Evolutionary conservation across 2,329 filamentous ascomycete genomes (phyloP).

Genomic region (Pestalotiopsis sp.): DNA sequence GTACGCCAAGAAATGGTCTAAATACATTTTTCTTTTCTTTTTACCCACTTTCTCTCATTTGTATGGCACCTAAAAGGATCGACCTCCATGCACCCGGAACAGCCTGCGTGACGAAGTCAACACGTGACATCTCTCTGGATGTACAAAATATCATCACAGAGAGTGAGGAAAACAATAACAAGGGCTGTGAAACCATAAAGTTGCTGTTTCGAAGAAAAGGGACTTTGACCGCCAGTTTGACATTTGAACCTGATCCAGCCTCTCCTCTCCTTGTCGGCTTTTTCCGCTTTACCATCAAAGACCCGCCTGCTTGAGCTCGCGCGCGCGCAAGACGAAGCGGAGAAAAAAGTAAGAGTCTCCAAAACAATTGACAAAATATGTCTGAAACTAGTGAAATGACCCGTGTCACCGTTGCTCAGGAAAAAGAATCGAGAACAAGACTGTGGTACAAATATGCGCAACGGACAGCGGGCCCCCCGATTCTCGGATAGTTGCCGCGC

Average conservation of each 20-base stretch:
- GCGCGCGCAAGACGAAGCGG: not conserved
- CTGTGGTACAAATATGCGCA: not conserved
- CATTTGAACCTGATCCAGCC: not conserved
- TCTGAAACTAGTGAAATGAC: not conserved
- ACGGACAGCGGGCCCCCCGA: not conserved
- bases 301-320: not conserved
- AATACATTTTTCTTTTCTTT: not conserved
- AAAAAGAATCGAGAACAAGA: not conserved
- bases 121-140: not conserved
- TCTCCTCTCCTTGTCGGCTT: not conserved
- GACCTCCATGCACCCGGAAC: not conserved
- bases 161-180: not conserved
- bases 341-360: not conserved
- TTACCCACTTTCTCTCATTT: not conserved
- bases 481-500: not conserved
- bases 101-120: not conserved
- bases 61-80: not conserved
- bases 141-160: not conserved
- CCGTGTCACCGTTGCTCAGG: not conserved
- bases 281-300: not conserved
- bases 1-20: not conserved
- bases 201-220: not conserved
- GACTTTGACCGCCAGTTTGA: not conserved
- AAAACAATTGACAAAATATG: not conserved
- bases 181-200: not conserved